Conservation (phyloP, 345 rosid species). For the Citrus medica region DNA sequence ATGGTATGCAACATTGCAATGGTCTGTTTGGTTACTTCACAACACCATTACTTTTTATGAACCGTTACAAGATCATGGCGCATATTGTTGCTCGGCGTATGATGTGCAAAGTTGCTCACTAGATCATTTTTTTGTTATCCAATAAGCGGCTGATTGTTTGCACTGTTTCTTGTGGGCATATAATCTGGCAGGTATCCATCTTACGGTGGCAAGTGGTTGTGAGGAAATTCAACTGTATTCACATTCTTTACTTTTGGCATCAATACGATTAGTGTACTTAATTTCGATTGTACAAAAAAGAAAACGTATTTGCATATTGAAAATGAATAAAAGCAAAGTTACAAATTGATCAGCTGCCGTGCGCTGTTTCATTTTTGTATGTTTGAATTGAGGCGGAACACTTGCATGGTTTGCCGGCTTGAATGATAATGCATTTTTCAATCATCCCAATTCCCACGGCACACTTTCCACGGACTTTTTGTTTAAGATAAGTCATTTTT, state of each 20-base stretch:
- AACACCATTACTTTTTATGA: background rate
- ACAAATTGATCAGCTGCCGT: too few relatives aligned
- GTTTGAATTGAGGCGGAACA: background rate
- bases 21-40: background rate
- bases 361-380: background rate
- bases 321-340: background rate
- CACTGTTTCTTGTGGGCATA: background rate
- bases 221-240: background rate
- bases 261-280: background rate
- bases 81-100: background rate
- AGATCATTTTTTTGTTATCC: background rate
- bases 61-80: background rate
- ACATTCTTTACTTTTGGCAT: background rate
- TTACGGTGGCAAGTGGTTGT: background rate
- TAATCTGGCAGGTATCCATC: conserved; percentile 15
- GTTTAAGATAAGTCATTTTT: too few relatives aligned
- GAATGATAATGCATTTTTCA: too few relatives aligned
- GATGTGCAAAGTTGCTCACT: background rate
- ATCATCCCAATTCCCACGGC: too few relatives aligned
- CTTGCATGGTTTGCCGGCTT: background rate
- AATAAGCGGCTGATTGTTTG: conserved; percentile 1
- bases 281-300: background rate
- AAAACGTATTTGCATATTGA: background rate
- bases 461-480: too few relatives aligned
- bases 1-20: background rate